Conservation (phyloP, 495 filamentous ascomycete species). For the Letharia lupina region DNA sequence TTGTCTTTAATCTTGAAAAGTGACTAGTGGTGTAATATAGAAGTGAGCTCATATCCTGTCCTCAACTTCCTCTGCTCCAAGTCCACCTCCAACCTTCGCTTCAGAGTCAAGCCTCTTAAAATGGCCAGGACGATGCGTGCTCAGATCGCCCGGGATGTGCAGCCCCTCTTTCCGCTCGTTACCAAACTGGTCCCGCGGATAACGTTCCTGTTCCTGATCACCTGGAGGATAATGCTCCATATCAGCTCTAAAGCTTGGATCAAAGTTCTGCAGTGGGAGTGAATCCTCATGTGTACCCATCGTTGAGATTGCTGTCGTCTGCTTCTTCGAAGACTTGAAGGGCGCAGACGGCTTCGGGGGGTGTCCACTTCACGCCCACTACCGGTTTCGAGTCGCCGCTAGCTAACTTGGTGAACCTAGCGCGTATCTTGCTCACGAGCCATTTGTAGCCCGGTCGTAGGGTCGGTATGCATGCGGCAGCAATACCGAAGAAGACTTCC, state of each 20-base stretch:
- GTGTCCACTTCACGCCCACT: neutral
- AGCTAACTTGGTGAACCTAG: neutral
- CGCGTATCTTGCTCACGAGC: conserved; percentile 1
- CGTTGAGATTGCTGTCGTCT: neutral
- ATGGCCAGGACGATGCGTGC: conserved; percentile 6
- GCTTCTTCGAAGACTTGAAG: neutral
- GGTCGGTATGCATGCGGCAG: conserved; percentile 20
- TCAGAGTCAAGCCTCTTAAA: conserved; percentile 14
- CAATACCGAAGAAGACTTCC: conserved; percentile 21
- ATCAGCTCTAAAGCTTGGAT: conserved; percentile 4
- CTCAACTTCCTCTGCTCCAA: conserved; percentile 8
- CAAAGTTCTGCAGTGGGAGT: conserved; percentile 1
- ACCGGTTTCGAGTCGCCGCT: neutral
- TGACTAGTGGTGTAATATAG: too few species aligned
- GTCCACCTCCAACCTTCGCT: conserved; percentile 10
- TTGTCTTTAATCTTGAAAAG: too few species aligned
- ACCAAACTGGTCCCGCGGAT: neutral
- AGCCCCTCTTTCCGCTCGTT: conserved; percentile 11
- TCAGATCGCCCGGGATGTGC: conserved; percentile 15
- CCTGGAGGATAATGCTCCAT: conserved; percentile 4
- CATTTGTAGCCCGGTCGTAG: conserved; percentile 18
- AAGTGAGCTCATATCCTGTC: conserved; percentile 1
- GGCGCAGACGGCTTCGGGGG: conserved; percentile 1
- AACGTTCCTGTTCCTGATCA: conserved; percentile 3
- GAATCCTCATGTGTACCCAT: neutral